Base-by-base conservation (phyloP, 768 basidiomycete species). In the Hygrocybe punicea region DNA sequence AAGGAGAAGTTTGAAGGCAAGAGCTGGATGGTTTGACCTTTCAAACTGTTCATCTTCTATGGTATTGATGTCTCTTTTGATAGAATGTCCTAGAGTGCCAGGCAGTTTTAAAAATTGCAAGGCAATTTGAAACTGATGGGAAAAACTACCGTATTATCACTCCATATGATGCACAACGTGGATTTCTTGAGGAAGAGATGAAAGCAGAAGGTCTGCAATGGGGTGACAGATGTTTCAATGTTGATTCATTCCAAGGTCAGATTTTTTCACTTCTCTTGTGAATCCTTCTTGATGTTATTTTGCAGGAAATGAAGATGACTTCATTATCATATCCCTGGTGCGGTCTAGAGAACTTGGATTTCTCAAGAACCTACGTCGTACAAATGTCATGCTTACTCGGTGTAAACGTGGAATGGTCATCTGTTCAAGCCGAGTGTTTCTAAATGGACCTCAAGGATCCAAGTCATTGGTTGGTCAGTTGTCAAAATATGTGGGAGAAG, bases 361-460 rank as follows among this genome's bases (percentile, higher is more conserved):
- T 61, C 74, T 93, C 34, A 65, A 69, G 13, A 84, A 84, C 63
- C 61, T 78, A 9, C 79, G 86, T 25, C 79, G 91, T 16, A 86
- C 87, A 53, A 93, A 93, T 84, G 91, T 93, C 57, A 91, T 93
- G 89, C 84, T 93, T 7, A 86, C 84, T 47, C 82, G 91, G 36
- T 91, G 86, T 77, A 86, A 87, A 67, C 76, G 72, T 50, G 86
- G 84, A 29, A 92, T 93, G 89, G 84, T 84, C 57, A 86, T 93
- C 62, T 75, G 86, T 51, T 78, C 85, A 19, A 88, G 77, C 62
- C 73, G 75, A 60, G 72, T 72, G 16, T 93, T 92, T 65, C 73
- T 93, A 39, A 61, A 65, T n/a, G 79, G 79, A 9, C 64, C 69
- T 64, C 14, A 42, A 42, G 89, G 82, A 51, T 67, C 71, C n/a